phyloP scores from a whole-genome alignment of 2,329 filamentous ascomycete genomes.

The Graphium sp. region DNA sequence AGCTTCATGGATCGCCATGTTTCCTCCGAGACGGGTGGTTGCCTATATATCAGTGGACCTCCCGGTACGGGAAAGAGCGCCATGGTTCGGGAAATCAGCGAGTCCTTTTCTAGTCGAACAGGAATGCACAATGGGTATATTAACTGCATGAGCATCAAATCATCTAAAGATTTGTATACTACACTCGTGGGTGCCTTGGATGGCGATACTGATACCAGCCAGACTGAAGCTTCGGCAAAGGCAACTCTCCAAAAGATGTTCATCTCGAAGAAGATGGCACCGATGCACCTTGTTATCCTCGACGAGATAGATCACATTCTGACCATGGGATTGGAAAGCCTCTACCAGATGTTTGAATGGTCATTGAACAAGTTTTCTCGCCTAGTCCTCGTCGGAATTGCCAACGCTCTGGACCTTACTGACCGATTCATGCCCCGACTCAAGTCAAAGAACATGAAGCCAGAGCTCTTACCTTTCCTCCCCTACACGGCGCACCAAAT shows the following conservation, averaged over 20 bases:
- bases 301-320: conserved; percentile 94
- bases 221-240: conserved; percentile 47
- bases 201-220: conserved; percentile 20
- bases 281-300: conserved; percentile 66
- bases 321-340: conserved; percentile 69
- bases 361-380: conserved; percentile 67
- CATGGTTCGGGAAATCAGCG: conserved; percentile 66
- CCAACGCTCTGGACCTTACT: conserved; percentile 88
- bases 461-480: conserved; percentile 75
- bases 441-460: conserved; percentile 84
- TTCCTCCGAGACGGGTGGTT: conserved; percentile 49
- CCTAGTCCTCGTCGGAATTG: conserved; percentile 78
- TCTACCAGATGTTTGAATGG: conserved; percentile 96
- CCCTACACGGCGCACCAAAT: conserved; percentile 84
- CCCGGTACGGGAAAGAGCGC: conserved; percentile 96
- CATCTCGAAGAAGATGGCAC: conserved; percentile 35
- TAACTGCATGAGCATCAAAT: conserved; percentile 96
- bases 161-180: conserved; percentile 67
- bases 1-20: conserved; percentile 52
- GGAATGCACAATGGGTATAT: conserved; percentile 58
- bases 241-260: conserved; percentile 56
- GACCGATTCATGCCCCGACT: conserved; percentile 87
- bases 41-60: conserved; percentile 87
- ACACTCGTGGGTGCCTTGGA: conserved; percentile 58
- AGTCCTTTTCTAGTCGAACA: conserved; percentile 32